Evolutionary conservation across 495 filamentous ascomycete genomes (phyloP).

Genomic region (Pseudoneurospora amorphoporcata): DNA sequence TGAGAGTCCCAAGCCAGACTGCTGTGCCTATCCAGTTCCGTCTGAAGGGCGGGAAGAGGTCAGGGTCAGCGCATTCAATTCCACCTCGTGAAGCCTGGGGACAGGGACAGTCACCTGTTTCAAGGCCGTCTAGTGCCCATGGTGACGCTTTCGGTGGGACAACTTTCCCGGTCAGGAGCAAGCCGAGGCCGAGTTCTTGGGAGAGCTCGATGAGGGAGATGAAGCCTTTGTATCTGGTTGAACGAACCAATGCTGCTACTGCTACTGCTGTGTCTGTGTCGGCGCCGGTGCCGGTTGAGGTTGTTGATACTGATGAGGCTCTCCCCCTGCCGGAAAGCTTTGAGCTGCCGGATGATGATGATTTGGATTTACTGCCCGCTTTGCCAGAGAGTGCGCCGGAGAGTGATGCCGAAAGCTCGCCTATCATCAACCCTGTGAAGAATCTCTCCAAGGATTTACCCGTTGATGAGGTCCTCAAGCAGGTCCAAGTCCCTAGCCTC

Average conservation of each 20-base stretch:
- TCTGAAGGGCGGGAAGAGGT: constrained; percentile 26
- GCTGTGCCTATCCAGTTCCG: constrained; percentile 41
- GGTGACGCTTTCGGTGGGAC: constrained; percentile 6
- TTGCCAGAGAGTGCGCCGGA: not conserved
- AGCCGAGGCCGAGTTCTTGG: constrained; percentile 39
- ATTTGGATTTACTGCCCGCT: not conserved
- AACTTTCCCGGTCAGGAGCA: constrained; percentile 14
- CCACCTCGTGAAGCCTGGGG: constrained; percentile 24
- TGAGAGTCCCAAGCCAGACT: constrained; percentile 35
- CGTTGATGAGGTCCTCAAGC: not conserved
- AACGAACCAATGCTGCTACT: constrained; percentile 18
- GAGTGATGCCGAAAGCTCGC: not conserved
- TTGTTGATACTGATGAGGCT: not conserved
- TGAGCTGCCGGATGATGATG: not conserved
- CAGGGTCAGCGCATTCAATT: constrained; percentile 25
- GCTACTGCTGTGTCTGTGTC: not conserved
- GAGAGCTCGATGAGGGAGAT: constrained; percentile 34
- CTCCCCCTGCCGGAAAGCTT: not conserved
- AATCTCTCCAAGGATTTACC: not conserved
- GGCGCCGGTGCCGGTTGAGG: not conserved
- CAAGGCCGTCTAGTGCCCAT: not conserved
- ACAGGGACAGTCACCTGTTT: constrained; percentile 24
- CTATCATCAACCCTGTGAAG: not conserved
- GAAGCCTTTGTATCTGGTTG: constrained; percentile 39
- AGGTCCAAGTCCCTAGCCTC: not conserved